Conservation (phyloP, 139 green algal species). For the Volvox africanus region DNA sequence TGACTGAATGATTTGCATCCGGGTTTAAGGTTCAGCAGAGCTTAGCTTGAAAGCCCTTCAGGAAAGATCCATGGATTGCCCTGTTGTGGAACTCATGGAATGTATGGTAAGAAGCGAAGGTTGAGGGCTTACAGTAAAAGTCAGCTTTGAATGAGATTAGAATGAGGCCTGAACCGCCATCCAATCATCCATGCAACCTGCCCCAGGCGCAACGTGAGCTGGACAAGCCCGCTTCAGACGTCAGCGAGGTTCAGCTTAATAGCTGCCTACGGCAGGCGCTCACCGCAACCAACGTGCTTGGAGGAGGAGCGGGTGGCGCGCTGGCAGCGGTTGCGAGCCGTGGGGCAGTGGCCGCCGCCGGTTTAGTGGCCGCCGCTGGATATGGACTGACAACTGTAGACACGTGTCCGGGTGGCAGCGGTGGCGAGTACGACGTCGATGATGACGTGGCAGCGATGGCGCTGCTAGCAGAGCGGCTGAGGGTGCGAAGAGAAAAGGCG, state of each 20-base stretch:
- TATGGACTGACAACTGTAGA: neutral
- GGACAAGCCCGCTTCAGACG: conserved; percentile 58
- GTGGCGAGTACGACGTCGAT: conserved; percentile 78
- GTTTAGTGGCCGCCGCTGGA: neutral
- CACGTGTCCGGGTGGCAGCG: neutral
- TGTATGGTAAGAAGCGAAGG: too few species aligned
- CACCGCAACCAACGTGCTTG: conserved; percentile 72
- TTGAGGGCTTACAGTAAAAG: too few species aligned
- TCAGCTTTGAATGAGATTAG: too few species aligned
- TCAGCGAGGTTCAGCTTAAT: conserved; percentile 76
- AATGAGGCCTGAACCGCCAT: too few species aligned
- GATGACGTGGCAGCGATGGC: neutral
- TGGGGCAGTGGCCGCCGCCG: neutral
- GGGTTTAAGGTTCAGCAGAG: too few species aligned
- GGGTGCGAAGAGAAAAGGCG: conserved; percentile 62
- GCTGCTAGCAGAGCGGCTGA: conserved; percentile 74
- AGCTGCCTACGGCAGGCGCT: conserved; percentile 85
- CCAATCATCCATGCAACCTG: neutral
- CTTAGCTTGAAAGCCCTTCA: too few species aligned
- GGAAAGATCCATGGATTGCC: too few species aligned
- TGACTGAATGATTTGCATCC: too few species aligned
- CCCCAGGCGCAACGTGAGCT: conserved; percentile 63
- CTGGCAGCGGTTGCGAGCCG: neutral
- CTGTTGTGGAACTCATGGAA: too few species aligned
- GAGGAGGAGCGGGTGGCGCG: neutral